Percentiles rank a stretch among this genome's conserved stretches.
These are phyloP conservation scores for Globisporangium megalacanthum DNA, from an alignment of 352 stramenopile genomes.

Conservation along the genomic window DNA sequence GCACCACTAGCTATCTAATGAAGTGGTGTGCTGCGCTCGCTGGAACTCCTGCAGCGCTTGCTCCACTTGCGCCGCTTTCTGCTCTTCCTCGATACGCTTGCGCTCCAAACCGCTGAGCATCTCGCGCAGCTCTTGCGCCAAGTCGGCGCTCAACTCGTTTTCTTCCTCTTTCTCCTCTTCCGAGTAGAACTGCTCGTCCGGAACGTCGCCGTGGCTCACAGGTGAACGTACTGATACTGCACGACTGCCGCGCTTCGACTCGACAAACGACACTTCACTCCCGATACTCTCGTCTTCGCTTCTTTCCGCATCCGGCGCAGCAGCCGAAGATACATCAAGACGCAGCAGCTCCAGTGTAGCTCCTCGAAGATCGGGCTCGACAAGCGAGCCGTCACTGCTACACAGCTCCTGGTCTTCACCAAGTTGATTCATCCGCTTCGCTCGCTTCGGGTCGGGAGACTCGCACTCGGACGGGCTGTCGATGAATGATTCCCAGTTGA, in stretches of 20 bases:
- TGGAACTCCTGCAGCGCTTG: conserved; percentile 52
- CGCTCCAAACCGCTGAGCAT: conserved; percentile 56
- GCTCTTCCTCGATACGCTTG: conserved; percentile 57
- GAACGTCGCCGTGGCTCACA: conserved; percentile 1
- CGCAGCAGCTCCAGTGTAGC: conserved; percentile 3
- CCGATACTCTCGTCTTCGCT: conserved; percentile 5
- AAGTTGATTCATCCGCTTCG: conserved; percentile 8
- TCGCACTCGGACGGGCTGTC: conserved; percentile 41
- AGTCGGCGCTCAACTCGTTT: conserved; percentile 30
- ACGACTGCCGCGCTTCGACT: background rate
- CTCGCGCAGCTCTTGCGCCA: conserved; percentile 50
- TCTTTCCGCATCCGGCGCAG: background rate
- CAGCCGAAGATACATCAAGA: background rate
- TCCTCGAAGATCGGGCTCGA: conserved; percentile 1
- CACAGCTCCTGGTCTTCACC: background rate
- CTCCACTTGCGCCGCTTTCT: conserved; percentile 42
- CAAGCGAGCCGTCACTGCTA: background rate
- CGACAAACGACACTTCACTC: conserved; percentile 3
- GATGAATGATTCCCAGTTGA: conserved; percentile 70
- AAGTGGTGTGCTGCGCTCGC: conserved; percentile 25
- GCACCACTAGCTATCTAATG: background rate
- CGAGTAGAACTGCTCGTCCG: conserved; percentile 4
- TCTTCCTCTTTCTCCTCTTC: conserved; percentile 26
- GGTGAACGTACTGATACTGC: background rate
- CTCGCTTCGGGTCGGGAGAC: conserved; percentile 16